phyloP scores from a whole-genome alignment of 768 basidiomycete genomes.

The Pleurotus citrinopileatus region DNA sequence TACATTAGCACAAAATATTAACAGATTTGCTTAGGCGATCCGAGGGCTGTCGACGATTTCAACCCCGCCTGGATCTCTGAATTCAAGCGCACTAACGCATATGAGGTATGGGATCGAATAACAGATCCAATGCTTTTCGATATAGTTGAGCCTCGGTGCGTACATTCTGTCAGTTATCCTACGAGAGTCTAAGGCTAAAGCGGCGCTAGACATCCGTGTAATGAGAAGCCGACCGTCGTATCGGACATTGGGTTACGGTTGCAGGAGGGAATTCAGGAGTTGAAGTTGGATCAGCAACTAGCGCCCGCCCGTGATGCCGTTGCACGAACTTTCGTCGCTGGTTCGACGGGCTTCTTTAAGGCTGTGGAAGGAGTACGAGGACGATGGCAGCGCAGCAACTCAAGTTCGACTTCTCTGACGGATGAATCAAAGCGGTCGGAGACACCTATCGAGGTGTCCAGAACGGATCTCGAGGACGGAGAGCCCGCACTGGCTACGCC shows the following conservation, averaged over 20 bases:
- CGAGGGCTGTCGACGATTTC: conserved; percentile 72
- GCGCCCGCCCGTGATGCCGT: conserved; percentile 91
- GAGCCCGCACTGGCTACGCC: conserved; percentile 3
- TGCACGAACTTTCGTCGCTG: conserved; percentile 65
- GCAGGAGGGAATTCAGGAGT: conserved; percentile 90
- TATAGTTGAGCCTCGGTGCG: conserved; percentile 87
- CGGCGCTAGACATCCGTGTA: conserved; percentile 80
- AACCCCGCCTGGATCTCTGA: conserved; percentile 85
- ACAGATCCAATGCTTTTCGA: conserved; percentile 95
- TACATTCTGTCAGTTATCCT: conserved; percentile 6
- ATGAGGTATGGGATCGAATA: conserved; percentile 83
- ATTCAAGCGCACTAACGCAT: conserved; percentile 86
- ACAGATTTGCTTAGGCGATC: conserved; percentile 40
- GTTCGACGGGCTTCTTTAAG: conserved; percentile 82
- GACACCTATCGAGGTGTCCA: conserved; percentile 22
- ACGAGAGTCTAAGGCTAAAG: background rate
- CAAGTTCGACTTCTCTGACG: conserved; percentile 18
- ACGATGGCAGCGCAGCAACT: conserved; percentile 47
- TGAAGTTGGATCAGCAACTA: conserved; percentile 91
- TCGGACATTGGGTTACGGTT: conserved; percentile 90
- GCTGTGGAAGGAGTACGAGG: conserved; percentile 88
- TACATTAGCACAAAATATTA: background rate
- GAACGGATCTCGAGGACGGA: background rate
- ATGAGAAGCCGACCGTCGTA: conserved; percentile 84
- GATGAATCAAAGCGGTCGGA: conserved; percentile 28